phyloP scores from a whole-genome alignment of 2,329 filamentous ascomycete genomes.

The Ceratocystis lukuohia region DNA sequence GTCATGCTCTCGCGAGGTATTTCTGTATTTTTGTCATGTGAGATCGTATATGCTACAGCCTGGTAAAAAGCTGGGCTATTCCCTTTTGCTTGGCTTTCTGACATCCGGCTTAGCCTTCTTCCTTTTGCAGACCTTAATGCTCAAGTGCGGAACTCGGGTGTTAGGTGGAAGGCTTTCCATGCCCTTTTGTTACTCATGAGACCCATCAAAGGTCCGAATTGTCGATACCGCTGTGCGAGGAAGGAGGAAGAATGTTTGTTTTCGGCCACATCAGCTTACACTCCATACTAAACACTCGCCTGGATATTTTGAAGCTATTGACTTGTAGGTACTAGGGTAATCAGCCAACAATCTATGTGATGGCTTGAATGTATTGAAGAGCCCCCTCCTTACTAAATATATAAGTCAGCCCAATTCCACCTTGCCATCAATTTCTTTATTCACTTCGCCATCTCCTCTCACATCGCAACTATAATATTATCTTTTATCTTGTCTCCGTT shows the following conservation, averaged over 20 bases:
- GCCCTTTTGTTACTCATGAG: neutral
- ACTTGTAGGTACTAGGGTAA: neutral
- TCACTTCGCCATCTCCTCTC: neutral
- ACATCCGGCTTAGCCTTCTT: neutral
- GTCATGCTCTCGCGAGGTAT: neutral
- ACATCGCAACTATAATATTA: neutral
- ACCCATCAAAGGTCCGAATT: neutral
- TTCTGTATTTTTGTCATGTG: slow-evolving; percentile 3
- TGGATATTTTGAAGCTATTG: neutral
- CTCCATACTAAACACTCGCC: neutral
- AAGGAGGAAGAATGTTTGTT: neutral
- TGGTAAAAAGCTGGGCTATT: no score
- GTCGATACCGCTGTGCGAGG: neutral
- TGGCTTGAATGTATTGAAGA: neutral
- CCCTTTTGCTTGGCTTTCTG: neutral
- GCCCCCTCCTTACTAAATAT: no score
- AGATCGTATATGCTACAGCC: neutral
- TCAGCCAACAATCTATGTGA: neutral
- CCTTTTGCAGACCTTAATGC: neutral
- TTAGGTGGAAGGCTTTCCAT: neutral
- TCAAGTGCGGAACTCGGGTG: neutral
- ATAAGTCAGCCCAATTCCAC: no score
- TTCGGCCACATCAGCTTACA: neutral
- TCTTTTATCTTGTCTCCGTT: neutral
- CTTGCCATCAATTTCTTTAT: neutral